These are phyloP conservation scores for Beverwykella pulmonaria DNA, from an alignment of 495 filamentous ascomycete genomes.

Conservation along the genomic window DNA sequence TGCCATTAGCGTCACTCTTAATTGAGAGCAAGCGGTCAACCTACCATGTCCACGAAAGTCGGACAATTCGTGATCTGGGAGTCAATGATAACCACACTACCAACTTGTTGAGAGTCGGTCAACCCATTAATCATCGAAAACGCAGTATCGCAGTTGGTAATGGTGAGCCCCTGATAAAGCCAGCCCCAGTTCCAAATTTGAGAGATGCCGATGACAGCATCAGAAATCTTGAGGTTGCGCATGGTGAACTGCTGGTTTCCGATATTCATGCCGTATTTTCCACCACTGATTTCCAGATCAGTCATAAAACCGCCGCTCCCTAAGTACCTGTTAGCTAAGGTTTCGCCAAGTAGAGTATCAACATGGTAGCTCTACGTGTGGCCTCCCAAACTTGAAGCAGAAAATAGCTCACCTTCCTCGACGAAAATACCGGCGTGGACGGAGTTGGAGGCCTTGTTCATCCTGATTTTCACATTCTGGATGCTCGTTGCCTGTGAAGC, in stretches of 20 bases:
- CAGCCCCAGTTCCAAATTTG: constrained; percentile 79
- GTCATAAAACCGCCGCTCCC: constrained; percentile 79
- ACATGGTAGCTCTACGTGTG: no score
- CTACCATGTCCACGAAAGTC: constrained; percentile 28
- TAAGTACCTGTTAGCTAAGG: constrained; percentile 3
- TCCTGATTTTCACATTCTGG: constrained; percentile 49
- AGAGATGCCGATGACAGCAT: constrained; percentile 78
- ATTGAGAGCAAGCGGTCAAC: not conserved
- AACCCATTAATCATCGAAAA: constrained; percentile 62
- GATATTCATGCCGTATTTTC: constrained; percentile 79
- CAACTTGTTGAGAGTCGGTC: constrained; percentile 64
- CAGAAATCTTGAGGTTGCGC: constrained; percentile 85
- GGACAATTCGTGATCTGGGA: constrained; percentile 65
- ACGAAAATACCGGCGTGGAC: constrained; percentile 47
- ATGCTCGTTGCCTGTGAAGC: constrained; percentile 51
- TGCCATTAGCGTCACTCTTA: not conserved
- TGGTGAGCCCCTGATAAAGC: constrained; percentile 81
- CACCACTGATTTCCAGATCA: constrained; percentile 86
- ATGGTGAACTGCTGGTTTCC: constrained; percentile 96
- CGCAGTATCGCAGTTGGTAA: constrained; percentile 86
- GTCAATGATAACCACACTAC: constrained; percentile 81
- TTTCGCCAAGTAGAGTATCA: not conserved
- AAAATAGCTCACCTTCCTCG: constrained; percentile 47
- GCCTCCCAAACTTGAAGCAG: not conserved
- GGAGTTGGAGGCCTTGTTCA: constrained; percentile 37